These are phyloP conservation scores for Sordariomycetes sp. DNA, from an alignment of 2,329 filamentous ascomycete genomes.

Conservation along the genomic window DNA sequence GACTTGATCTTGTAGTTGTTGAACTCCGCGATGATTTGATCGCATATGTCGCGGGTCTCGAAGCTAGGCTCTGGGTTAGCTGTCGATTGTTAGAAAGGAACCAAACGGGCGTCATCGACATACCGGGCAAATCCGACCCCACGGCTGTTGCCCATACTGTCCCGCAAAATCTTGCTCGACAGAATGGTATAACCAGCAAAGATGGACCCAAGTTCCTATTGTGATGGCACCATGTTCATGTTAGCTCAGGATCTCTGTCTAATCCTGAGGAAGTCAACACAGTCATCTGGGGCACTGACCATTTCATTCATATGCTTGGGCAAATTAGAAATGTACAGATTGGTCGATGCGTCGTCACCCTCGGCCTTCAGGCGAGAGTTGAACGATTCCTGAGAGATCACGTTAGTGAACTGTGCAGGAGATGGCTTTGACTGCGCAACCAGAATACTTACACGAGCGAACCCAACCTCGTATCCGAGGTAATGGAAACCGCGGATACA, in stretches of 20 bases:
- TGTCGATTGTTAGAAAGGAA: slow-evolving; percentile 1
- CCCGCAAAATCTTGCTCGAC: slow-evolving; percentile 89
- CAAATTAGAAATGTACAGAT: slow-evolving; percentile 95
- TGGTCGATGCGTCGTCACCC: slow-evolving; percentile 79
- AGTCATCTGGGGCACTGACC: slow-evolving; percentile 33
- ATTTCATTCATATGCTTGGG: slow-evolving; percentile 86
- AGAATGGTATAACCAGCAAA: slow-evolving; percentile 73
- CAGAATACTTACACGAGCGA: slow-evolving; percentile 61
- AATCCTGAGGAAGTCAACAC: not conserved
- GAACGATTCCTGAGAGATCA: slow-evolving; percentile 66
- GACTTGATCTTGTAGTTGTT: slow-evolving; percentile 67
- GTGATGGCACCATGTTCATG: not conserved
- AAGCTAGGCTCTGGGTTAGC: slow-evolving; percentile 47
- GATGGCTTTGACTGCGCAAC: slow-evolving; percentile 1
- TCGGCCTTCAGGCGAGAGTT: slow-evolving; percentile 97
- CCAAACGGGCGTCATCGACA: slow-evolving; percentile 11
- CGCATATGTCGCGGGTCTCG: slow-evolving; percentile 76
- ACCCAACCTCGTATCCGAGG: slow-evolving; percentile 93
- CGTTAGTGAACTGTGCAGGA: slow-evolving; percentile 8
- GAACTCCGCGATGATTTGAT: slow-evolving; percentile 76
- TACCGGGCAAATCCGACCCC: slow-evolving; percentile 96
- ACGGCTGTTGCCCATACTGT: slow-evolving; percentile 82
- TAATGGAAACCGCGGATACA: slow-evolving; percentile 94
- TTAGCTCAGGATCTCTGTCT: not conserved
- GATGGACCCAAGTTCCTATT: slow-evolving; percentile 60